Conservation (phyloP, 2,329 filamentous ascomycete genomes). For the Pestalotiopsis sp. region DNA sequence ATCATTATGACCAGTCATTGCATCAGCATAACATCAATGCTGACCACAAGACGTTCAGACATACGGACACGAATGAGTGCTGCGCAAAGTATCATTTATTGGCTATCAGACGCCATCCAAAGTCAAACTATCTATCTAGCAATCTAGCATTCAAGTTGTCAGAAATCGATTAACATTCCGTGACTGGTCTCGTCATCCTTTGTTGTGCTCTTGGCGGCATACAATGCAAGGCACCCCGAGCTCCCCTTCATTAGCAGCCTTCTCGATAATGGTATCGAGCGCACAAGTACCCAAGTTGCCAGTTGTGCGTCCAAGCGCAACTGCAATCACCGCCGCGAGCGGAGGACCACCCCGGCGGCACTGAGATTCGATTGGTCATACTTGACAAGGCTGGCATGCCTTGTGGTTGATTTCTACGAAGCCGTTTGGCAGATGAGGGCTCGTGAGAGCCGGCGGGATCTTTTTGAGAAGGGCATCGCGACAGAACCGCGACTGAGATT, state of each 20-base stretch:
- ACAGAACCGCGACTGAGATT: conserved; percentile 17
- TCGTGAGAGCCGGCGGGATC: conserved; percentile 1
- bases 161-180: conserved; percentile 3
- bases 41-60: neutral
- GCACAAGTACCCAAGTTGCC: neutral
- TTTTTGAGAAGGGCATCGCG: conserved; percentile 4
- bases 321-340: neutral
- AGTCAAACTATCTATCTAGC: conserved; percentile 5
- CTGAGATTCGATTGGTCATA: neutral
- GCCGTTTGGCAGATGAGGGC: conserved; percentile 1
- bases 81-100: neutral
- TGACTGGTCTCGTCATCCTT: neutral
- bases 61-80: neutral
- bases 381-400: neutral
- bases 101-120: neutral
- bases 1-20: neutral
- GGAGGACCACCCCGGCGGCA: neutral
- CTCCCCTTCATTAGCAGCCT: neutral
- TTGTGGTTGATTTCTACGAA: conserved; percentile 4
- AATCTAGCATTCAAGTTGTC: neutral
- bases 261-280: neutral
- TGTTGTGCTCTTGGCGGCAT: neutral
- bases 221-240: neutral
- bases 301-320: neutral
- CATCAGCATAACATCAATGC: neutral